Evolutionary conservation across 2,329 filamentous ascomycete genomes (phyloP).

Genomic region (Colletotrichum graminicola): DNA sequence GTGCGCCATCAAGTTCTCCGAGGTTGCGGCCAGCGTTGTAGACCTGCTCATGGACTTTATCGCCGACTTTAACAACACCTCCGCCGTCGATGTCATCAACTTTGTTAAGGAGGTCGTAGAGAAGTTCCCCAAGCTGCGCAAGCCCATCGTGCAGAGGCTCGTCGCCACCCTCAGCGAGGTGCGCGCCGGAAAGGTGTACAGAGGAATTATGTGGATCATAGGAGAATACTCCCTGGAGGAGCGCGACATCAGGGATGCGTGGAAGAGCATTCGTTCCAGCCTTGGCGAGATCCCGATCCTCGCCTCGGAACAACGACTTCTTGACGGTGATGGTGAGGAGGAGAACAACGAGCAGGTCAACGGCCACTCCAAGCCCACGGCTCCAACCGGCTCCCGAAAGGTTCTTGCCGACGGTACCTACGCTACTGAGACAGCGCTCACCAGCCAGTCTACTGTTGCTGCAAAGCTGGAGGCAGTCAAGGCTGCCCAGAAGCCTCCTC

Average conservation of each 20-base stretch:
- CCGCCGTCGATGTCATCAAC: constrained; percentile 96
- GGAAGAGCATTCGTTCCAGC: constrained; percentile 94
- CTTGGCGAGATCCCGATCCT: constrained; percentile 97
- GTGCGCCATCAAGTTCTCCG: constrained; percentile 98
- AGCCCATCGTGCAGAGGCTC: constrained; percentile 87
- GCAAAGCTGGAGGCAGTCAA: constrained; percentile 97
- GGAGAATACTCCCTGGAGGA: constrained; percentile 97
- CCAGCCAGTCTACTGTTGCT: constrained; percentile 88
- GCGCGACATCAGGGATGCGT: constrained; percentile 93
- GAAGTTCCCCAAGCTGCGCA: constrained; percentile 91
- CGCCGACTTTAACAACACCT: constrained; percentile 96
- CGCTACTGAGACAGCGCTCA: constrained; percentile 95
- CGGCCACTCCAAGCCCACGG: constrained; percentile 80
- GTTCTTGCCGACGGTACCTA: constrained; percentile 97
- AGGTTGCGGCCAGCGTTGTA: constrained; percentile 96
- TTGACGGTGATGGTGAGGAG: constrained; percentile 85
- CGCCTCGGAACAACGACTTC: constrained; percentile 89
- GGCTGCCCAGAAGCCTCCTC: constrained; percentile 93
- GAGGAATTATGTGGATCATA: constrained; percentile 96
- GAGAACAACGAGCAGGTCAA: constrained; percentile 76
- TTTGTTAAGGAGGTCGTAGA: constrained; percentile 99
- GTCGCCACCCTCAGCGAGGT: constrained; percentile 94
- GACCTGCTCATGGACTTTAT: constrained; percentile 99
- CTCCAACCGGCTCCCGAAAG: constrained; percentile 87
- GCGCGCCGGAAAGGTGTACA: constrained; percentile 95